These are phyloP conservation scores for Tausonia pullulans DNA, from an alignment of 1,284 basidiomycete species.

Conservation along the genomic window DNA sequence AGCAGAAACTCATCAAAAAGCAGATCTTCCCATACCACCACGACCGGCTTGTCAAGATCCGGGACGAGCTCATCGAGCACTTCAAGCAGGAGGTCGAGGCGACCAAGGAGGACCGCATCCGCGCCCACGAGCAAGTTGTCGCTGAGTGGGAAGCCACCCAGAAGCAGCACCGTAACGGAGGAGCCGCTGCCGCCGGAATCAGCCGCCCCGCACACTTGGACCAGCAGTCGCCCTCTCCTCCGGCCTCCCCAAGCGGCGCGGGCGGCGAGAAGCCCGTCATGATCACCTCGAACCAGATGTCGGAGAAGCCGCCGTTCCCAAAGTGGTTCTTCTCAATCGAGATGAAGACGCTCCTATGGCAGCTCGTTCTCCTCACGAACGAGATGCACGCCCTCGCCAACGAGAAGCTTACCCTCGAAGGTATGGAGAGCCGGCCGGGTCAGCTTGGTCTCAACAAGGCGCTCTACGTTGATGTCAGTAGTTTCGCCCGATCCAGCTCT, in stretches of 20 bases:
- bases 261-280: no score
- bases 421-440: not conserved
- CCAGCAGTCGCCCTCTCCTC: no score
- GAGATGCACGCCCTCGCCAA: slow-evolving; percentile 3
- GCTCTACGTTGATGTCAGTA: slow-evolving; percentile 11
- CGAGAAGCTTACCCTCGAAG: not conserved
- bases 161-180: no score
- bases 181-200: no score
- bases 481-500: not conserved
- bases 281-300: no score
- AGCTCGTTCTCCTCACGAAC: not conserved
- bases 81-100: slow-evolving; percentile 46
- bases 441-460: not conserved
- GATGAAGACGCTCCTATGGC: slow-evolving; percentile 10
- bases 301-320: not conserved
- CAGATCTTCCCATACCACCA: slow-evolving; percentile 60
- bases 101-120: slow-evolving; percentile 15
- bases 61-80: slow-evolving; percentile 51
- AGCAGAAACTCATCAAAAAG: slow-evolving; percentile 68
- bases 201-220: no score
- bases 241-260: no score
- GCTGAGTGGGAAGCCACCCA: slow-evolving; percentile 9
- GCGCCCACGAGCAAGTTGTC: slow-evolving; percentile 16
- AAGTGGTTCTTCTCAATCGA: not conserved
- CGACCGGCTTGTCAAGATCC: slow-evolving; percentile 48